Percentiles rank a stretch among this genome's conserved stretches.
Evolutionary conservation across 2,329 filamentous ascomycete species (phyloP).

Genomic region (Fusarium setosum): DNA sequence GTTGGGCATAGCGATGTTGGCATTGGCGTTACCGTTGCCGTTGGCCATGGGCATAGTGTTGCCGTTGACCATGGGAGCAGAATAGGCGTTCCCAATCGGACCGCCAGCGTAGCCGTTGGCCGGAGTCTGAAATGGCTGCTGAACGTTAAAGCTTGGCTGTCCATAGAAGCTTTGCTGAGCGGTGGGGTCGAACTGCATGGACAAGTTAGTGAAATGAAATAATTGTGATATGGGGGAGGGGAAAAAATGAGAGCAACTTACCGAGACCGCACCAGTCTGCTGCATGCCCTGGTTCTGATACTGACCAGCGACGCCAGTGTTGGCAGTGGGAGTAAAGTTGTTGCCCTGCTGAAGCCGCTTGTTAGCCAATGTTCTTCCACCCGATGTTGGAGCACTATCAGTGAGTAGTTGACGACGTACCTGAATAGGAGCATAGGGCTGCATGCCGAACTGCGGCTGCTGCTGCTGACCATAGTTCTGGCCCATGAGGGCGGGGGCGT

Average conservation of each 20-base stretch:
- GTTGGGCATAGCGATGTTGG: neutral
- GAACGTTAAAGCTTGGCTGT: no score
- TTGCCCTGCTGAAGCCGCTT: neutral
- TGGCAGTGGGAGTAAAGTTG: neutral
- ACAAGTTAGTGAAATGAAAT: no score
- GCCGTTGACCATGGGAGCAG: neutral
- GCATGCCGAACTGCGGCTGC: neutral
- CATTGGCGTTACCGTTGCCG: neutral
- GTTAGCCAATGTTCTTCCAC: constrained; percentile 10
- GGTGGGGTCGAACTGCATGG: no score
- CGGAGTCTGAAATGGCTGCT: no score
- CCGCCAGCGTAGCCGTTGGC: no score
- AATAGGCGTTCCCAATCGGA: no score
- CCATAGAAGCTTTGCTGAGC: no score
- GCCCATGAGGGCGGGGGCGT: neutral
- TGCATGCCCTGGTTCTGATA: neutral
- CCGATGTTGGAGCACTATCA: neutral
- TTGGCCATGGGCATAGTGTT: neutral
- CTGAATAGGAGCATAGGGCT: neutral
- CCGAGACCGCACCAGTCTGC: no score
- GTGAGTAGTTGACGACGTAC: constrained; percentile 6
- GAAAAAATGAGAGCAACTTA: no score
- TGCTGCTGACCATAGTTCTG: neutral
- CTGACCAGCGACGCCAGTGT: neutral
- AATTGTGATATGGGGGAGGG: no score